These are phyloP conservation scores for Solanum verrucosum DNA, from an alignment of 257 asterid species.

Conservation along the genomic window DNA sequence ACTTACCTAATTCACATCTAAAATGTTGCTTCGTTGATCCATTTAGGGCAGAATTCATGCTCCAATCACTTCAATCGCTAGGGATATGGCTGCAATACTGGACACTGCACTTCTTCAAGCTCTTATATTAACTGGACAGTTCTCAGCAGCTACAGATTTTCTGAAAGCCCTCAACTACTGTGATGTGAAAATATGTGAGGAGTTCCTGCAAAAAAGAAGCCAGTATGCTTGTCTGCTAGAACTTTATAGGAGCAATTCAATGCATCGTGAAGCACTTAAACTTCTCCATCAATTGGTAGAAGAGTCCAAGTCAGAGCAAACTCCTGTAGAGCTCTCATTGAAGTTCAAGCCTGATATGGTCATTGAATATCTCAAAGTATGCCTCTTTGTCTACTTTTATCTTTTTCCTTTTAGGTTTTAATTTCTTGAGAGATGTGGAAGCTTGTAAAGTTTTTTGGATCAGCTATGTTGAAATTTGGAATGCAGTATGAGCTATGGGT, in stretches of 20 bases:
- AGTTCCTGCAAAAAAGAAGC: slow-evolving; percentile 67
- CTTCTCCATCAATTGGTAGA: slow-evolving; percentile 87
- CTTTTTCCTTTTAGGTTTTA: background rate
- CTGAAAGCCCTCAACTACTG: slow-evolving; percentile 80
- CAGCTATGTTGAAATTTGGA: background rate
- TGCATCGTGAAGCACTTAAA: slow-evolving; percentile 87
- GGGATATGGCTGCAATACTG: slow-evolving; percentile 92
- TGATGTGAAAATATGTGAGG: slow-evolving; percentile 78
- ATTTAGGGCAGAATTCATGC: slow-evolving; percentile 55
- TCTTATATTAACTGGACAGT: slow-evolving; percentile 77
- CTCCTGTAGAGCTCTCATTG: slow-evolving; percentile 59
- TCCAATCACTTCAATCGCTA: slow-evolving; percentile 75
- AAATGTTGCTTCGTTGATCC: background rate
- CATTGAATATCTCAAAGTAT: slow-evolving; percentile 85
- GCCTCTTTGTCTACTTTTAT: slow-evolving; percentile 11
- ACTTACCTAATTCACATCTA: slow-evolving; percentile 7
- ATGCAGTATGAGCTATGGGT: background rate
- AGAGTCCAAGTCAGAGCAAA: slow-evolving; percentile 72
- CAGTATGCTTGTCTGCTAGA: slow-evolving; percentile 70
- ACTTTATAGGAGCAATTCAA: slow-evolving; percentile 69
- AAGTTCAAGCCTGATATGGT: slow-evolving; percentile 96
- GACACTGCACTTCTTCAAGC: slow-evolving; percentile 96
- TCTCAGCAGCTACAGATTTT: slow-evolving; percentile 73
- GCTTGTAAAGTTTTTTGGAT: background rate
- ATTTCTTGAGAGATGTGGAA: background rate